Conservation (phyloP, 1,284 basidiomycete genomes). For the Pterula multifida region DNA sequence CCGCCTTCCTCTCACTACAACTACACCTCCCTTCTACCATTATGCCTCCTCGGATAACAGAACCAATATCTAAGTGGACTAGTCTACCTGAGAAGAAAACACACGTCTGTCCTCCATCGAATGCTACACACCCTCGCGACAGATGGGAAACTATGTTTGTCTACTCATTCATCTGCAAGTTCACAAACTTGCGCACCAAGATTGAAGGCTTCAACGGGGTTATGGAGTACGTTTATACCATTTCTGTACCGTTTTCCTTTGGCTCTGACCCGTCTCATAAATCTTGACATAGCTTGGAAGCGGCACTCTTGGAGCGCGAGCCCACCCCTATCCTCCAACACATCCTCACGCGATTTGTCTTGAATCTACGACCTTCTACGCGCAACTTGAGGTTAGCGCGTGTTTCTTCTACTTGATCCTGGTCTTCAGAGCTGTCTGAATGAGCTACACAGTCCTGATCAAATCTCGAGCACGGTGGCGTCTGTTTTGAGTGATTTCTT, state of each 20-base stretch:
- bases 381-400: conserved; percentile 66
- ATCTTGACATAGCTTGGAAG: conserved; percentile 46
- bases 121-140: conserved; percentile 59
- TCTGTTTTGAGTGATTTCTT: conserved; percentile 56
- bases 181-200: conserved; percentile 59
- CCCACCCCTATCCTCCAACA: conserved; percentile 58
- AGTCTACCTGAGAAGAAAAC: conserved; percentile 27
- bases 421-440: conserved; percentile 19
- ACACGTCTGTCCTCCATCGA: conserved; percentile 64
- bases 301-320: conserved; percentile 56
- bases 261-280: background rate
- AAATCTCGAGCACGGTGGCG: conserved; percentile 60
- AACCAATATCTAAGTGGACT: background rate
- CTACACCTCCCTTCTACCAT: conserved; percentile 16
- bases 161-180: conserved; percentile 72
- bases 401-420: conserved; percentile 13
- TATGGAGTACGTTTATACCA: conserved; percentile 53
- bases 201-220: conserved; percentile 65
- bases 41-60: background rate
- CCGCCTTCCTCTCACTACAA: conserved; percentile 14
- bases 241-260: conserved; percentile 4
- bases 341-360: conserved; percentile 60
- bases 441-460: conserved; percentile 47
- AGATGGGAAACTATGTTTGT: conserved; percentile 80
- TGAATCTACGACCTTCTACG: conserved; percentile 70